phyloP scores from a whole-genome alignment of 2,329 filamentous ascomycete genomes.

The Ophiosphaerella korrae region DNA sequence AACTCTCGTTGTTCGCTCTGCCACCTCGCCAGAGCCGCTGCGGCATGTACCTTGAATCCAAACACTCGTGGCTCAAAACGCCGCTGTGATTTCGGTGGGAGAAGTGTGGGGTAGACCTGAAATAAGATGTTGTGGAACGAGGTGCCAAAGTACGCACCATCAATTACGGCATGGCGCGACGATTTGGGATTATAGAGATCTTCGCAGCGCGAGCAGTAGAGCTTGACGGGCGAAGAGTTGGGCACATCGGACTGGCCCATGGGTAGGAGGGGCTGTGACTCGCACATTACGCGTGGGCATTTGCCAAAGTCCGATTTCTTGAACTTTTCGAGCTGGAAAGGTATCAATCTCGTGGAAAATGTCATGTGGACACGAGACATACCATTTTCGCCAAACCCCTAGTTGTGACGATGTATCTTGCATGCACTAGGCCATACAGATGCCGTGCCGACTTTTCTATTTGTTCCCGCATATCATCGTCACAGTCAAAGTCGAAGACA shows the following conservation, averaged over 20 bases:
- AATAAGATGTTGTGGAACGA: conserved; percentile 99
- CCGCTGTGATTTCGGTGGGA: conserved; percentile 82
- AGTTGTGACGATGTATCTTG: conserved; percentile 95
- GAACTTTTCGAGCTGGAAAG: conserved; percentile 92
- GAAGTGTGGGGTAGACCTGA: conserved; percentile 91
- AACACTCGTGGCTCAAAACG: conserved; percentile 91
- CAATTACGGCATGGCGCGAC: conserved; percentile 89
- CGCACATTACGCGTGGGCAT: conserved; percentile 94
- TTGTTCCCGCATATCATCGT: conserved; percentile 96
- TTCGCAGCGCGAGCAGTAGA: conserved; percentile 96
- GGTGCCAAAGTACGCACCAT: conserved; percentile 97
- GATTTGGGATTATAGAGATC: conserved; percentile 99
- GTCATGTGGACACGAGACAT: conserved; percentile 18
- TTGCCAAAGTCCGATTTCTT: conserved; percentile 98
- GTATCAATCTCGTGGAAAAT: not conserved
- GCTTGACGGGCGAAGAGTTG: conserved; percentile 87
- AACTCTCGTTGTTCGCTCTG: conserved; percentile 81
- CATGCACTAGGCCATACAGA: conserved; percentile 94
- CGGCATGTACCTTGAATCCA: conserved; percentile 93
- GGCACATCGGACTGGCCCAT: conserved; percentile 92
- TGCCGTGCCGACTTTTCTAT: conserved; percentile 97
- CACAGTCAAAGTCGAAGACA: conserved; percentile 97
- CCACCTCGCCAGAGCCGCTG: conserved; percentile 88
- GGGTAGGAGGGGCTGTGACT: conserved; percentile 88
- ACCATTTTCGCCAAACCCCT: conserved; percentile 96